Evolutionary conservation across 352 stramenopile genomes (phyloP), one percentile per base, ranked within the genome.

Genomic region (Globisporangium radiosum): DNA sequence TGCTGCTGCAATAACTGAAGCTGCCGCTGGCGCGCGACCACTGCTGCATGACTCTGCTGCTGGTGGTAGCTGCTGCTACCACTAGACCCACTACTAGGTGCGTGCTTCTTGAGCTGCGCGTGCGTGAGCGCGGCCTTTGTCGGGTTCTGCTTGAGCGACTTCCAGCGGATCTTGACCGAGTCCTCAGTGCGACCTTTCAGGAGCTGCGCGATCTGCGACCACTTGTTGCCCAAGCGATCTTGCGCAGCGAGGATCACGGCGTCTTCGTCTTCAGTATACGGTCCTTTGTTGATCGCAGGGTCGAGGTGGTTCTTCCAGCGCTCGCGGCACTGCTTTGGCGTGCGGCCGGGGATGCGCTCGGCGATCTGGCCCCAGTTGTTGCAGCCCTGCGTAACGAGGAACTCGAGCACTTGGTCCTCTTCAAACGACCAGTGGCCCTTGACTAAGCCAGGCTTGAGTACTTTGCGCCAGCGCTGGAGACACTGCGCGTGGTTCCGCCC

Each of bases 371-470:
- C 89, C 94, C 94, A 98, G 75, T 97, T 97, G 62, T 96, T 96
- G 69, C 90, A 87, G 44, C 85, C 85, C 55, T 91, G 79, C 15
- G 85, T 91, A 47, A 97, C 88, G 25, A 94, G 70, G 62, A 91
- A 89, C 56, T 95, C 85, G 9, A 98, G 88, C 52, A 98, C 91
- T 47, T 93, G 76, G 73, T 98, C 95, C 64, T 98, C 95, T 65
- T 98, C 88, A 57, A 95, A 92, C 39, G 83, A 97, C 95, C 95
- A 98, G 56, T 96, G 92, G 50, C 93, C 93, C 69, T 99, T 99
- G 40, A 97, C 89, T 5, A 98, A 76, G 42, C 94, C 95, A 11
- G 95, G 94, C 64, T 97, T 97, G 40, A 98, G 81, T 48, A 98
- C 87, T 66, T 97, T 96, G 43, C 86, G 82, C 88, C 88, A 96